phyloP scores from a whole-genome alignment of 148 eudicot species.

The Mesembryanthemum crystallinum region DNA sequence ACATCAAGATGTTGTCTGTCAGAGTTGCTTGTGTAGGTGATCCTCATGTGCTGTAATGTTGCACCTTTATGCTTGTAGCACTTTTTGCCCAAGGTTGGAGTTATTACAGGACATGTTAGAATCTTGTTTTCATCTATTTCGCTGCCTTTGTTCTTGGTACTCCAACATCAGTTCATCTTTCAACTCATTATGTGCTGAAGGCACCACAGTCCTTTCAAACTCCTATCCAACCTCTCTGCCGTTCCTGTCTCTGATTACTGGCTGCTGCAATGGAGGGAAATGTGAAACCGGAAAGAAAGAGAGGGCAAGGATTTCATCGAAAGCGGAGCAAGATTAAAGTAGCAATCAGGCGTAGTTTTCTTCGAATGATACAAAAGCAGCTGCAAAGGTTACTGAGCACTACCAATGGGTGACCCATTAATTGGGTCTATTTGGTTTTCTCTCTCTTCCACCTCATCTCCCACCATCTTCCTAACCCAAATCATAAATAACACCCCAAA shows the following conservation, averaged over 20 bases:
- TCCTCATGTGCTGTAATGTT: neutral
- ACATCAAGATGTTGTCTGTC: neutral
- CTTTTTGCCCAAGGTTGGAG: neutral
- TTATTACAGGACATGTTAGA: too few species aligned
- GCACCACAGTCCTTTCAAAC: too few species aligned
- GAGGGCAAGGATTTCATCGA: neutral
- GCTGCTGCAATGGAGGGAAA: neutral
- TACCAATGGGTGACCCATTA: too few species aligned
- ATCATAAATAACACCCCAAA: too few species aligned
- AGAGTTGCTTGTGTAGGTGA: neutral
- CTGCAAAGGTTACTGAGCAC: neutral
- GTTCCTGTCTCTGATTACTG: neutral
- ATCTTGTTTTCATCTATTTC: neutral
- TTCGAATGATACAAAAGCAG: neutral
- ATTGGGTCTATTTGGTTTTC: too few species aligned
- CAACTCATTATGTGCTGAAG: too few species aligned
- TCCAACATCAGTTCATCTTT: neutral
- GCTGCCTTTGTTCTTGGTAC: neutral
- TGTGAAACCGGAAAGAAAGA: neutral
- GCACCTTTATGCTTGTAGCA: neutral
- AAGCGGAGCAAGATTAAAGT: neutral
- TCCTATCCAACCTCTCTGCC: neutral
- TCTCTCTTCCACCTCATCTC: too few species aligned
- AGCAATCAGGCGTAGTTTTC: neutral
- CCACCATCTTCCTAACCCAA: too few species aligned